These are phyloP conservation scores for Synchytrium microbalum DNA, from an alignment of 371 early-diverging fungal genomes.

Conservation along the genomic window DNA sequence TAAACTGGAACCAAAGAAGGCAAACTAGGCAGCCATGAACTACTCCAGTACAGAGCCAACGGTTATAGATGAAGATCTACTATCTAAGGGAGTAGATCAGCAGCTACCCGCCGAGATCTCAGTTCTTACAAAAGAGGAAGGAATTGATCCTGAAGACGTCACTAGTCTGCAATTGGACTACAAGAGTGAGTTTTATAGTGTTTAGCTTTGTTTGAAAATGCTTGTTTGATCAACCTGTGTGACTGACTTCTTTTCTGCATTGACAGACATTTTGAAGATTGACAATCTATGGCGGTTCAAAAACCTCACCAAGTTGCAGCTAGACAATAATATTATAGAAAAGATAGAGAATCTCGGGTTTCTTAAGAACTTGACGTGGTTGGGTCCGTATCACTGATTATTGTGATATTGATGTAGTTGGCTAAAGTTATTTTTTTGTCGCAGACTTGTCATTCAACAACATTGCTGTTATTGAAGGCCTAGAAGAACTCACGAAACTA, in stretches of 20 bases:
- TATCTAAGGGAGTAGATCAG: slow-evolving; percentile 38
- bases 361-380: slow-evolving; percentile 42
- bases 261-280: slow-evolving; percentile 44
- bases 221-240: not conserved
- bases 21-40: slow-evolving; percentile 12
- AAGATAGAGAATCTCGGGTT: slow-evolving; percentile 43
- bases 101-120: slow-evolving; percentile 40
- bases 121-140: slow-evolving; percentile 40
- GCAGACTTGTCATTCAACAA: slow-evolving; percentile 49
- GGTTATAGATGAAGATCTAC: slow-evolving; percentile 46
- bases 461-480: slow-evolving; percentile 36
- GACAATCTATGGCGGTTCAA: slow-evolving; percentile 47
- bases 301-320: slow-evolving; percentile 45
- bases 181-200: slow-evolving; percentile 32
- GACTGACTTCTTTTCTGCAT: not conserved
- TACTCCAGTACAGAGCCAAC: slow-evolving; percentile 43
- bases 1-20: too few species aligned
- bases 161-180: slow-evolving; percentile 40
- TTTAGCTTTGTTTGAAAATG: not conserved
- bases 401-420: not conserved
- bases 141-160: slow-evolving; percentile 39
- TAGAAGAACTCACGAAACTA: slow-evolving; percentile 28
- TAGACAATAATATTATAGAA: slow-evolving; percentile 56
- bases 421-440: not conserved
- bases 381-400: slow-evolving; percentile 24